Conservation (phyloP, 352 stramenopile genomes). For the Blastocystis hominis region DNA sequence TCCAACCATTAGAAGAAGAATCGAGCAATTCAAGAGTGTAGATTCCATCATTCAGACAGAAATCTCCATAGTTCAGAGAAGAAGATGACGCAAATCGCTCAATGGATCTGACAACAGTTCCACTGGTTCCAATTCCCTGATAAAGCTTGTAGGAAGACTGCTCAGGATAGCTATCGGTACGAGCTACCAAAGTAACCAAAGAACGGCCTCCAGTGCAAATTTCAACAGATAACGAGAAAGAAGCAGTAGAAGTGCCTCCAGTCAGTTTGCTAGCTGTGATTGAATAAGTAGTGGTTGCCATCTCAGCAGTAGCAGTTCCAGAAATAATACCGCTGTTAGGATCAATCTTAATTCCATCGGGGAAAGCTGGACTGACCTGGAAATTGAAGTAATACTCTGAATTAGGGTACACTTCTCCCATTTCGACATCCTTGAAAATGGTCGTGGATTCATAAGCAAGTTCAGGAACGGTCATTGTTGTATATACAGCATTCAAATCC, state of each 20-base stretch:
- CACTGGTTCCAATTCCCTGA: background rate
- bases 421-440: slow-evolving; percentile 5
- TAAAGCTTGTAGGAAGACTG: slow-evolving; percentile 17
- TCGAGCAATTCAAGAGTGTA: slow-evolving; percentile 23
- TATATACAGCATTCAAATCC: background rate
- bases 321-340: background rate
- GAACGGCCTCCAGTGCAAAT: background rate
- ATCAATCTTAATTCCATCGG: background rate
- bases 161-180: background rate
- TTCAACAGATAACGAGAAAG: background rate
- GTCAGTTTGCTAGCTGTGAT: background rate
- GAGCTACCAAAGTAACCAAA: background rate
- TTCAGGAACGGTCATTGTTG: background rate
- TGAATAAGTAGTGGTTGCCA: background rate
- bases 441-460: background rate
- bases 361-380: background rate
- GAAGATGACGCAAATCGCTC: background rate
- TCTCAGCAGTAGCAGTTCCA: background rate
- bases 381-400: background rate
- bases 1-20: background rate
- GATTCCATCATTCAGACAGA: background rate
- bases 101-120: background rate
- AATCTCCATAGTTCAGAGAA: background rate
- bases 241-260: background rate
- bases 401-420: background rate